A percentile compares a stretch with the other conserved stretches of the same genome.
These are phyloP conservation scores for Myriangium duriaei DNA, from an alignment of 2,329 filamentous ascomycete genomes.

Conservation along the genomic window DNA sequence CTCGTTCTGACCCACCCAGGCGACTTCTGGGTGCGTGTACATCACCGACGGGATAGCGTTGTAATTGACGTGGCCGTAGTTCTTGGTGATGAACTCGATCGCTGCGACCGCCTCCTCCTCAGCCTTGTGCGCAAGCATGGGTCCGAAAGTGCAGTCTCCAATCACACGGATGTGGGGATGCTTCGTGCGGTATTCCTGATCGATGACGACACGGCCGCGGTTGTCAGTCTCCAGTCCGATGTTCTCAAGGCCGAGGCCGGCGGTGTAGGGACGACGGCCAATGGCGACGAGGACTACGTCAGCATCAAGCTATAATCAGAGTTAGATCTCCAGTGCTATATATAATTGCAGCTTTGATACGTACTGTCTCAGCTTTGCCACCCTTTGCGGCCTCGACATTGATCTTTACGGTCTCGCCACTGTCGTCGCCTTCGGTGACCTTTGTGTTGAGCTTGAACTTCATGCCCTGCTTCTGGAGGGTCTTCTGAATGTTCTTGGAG, in stretches of 20 bases:
- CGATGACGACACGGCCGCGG: constrained; percentile 87
- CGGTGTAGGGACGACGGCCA: constrained; percentile 87
- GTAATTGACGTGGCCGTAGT: constrained; percentile 98
- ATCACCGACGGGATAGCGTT: constrained; percentile 94
- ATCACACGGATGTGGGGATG: constrained; percentile 92
- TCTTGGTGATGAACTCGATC: constrained; percentile 95
- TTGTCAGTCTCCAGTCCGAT: constrained; percentile 86
- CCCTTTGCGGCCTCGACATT: constrained; percentile 88
- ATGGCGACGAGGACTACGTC: constrained; percentile 96
- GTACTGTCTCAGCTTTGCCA: constrained; percentile 81
- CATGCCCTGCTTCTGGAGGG: constrained; percentile 89
- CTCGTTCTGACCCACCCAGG: constrained; percentile 97
- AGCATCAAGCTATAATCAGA: constrained; percentile 57
- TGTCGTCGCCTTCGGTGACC: constrained; percentile 73
- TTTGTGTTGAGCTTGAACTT: constrained; percentile 98
- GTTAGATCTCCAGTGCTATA: constrained; percentile 15
- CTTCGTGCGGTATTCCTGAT: constrained; percentile 98
- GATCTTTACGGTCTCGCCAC: constrained; percentile 65
- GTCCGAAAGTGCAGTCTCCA: constrained; percentile 91
- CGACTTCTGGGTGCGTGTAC: constrained; percentile 98
- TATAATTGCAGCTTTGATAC: constrained; percentile 24
- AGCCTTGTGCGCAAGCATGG: constrained; percentile 98
- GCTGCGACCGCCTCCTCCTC: constrained; percentile 95
- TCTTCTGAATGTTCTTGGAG: constrained; percentile 81
- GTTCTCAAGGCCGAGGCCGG: constrained; percentile 84